Evolutionary conservation across 768 basidiomycete genomes (phyloP).

Genomic region (Suillus subaureus): DNA sequence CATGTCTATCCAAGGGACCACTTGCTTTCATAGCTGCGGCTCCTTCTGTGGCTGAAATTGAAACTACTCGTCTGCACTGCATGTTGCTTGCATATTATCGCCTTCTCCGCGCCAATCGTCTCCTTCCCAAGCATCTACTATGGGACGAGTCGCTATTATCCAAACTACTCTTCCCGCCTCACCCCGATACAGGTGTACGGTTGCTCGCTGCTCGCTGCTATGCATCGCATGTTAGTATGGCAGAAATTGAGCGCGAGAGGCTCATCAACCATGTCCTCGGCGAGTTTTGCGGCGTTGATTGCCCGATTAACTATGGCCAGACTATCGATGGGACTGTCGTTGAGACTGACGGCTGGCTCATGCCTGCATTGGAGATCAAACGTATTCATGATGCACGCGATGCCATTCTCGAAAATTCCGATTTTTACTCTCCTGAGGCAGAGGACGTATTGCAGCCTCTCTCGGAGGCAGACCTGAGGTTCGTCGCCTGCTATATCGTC

Average conservation of each 20-base stretch:
- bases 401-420: constrained; percentile 42
- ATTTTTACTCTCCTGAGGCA: constrained; percentile 49
- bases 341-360: constrained; percentile 77
- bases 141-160: constrained; percentile 59
- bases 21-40: constrained; percentile 45
- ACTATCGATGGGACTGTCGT: constrained; percentile 47
- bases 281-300: constrained; percentile 59
- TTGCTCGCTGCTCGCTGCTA: constrained; percentile 80
- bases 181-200: constrained; percentile 65
- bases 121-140: constrained; percentile 57
- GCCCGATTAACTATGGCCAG: constrained; percentile 56
- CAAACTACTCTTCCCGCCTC: constrained; percentile 46
- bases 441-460: constrained; percentile 38
- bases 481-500: constrained; percentile 16
- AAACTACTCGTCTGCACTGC: constrained; percentile 58
- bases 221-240: constrained; percentile 74
- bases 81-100: constrained; percentile 82
- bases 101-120: constrained; percentile 71
- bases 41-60: constrained; percentile 33
- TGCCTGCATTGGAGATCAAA: constrained; percentile 69
- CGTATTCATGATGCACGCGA: constrained; percentile 57
- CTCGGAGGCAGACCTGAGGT: constrained; percentile 58
- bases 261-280: constrained; percentile 67
- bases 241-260: constrained; percentile 70
- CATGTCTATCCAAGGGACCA: constrained; percentile 53